Evolutionary conservation across 352 stramenopile genomes (phyloP), one percentile per base, ranked within the genome.

Genomic region (Phytophthora agathidicida): DNA sequence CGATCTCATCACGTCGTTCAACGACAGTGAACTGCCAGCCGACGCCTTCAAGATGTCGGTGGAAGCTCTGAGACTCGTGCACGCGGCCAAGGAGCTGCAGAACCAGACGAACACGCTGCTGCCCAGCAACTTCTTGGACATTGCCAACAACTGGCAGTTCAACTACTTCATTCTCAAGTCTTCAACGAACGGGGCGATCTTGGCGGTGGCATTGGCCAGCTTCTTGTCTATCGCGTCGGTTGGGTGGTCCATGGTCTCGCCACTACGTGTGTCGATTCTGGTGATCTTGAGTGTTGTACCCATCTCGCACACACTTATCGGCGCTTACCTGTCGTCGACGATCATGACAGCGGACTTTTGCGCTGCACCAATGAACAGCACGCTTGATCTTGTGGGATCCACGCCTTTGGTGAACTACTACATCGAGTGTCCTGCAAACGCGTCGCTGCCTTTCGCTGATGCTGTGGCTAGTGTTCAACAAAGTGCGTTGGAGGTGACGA

Each of bases 281-380:
- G 54, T 94, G 7, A 80, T 91, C 23, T 37, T 94, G 37, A 91
- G 80, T 30, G 72, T 92, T 32, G 75, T 94, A 33, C 85, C 85
- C 2, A 83, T 91, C 24, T 92, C 85, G 1, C 83, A 94, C 71
- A 89, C 82, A 20, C 60, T 94, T 5, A 85, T 92, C 43, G 85
- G 85, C 14, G 77, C 86, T 8, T 94, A 92, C 46, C 44, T 94
- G 36, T 85, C 82, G 54, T 86, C 82, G 32, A 89, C 82, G 27
- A 88, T 94, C 57, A 76, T 92, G 73, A 89, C 83, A 28, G 78
- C 85, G 16, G 85, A 94, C 60, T 92, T 92, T 38, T 94, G 85
- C 35, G 80, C 79, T 17, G 80, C 80, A 1, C 85, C 85, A 0
- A 57, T 80, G 49, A 88, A 88, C 58, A 88, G 72, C 45, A 91